Evolutionary conservation across 2,329 filamentous ascomycete species (phyloP).

Genomic region (Xylariaceae sp.): DNA sequence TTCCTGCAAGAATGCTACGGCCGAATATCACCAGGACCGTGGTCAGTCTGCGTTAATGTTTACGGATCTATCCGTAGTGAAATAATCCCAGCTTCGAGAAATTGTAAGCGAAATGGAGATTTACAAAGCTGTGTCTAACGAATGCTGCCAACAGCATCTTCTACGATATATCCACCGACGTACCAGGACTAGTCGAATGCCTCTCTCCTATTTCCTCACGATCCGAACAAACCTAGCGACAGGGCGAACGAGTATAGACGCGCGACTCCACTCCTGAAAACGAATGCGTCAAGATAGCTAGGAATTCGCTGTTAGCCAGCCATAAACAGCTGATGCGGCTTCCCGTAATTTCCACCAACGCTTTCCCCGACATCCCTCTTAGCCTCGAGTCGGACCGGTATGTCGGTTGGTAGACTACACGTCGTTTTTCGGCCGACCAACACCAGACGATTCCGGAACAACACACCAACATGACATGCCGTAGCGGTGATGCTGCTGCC

Average conservation of each 20-base stretch:
- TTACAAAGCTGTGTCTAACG: constrained; percentile 7
- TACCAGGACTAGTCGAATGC: constrained; percentile 8
- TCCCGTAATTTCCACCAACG: constrained; percentile 17
- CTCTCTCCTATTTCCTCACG: constrained; percentile 2
- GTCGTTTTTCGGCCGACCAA: constrained; percentile 10
- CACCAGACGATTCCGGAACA: constrained; percentile 2
- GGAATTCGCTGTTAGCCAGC: constrained; percentile 4
- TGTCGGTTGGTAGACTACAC: constrained; percentile 9
- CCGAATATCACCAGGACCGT: neutral
- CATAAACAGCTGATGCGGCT: constrained; percentile 13
- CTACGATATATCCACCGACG: constrained; percentile 16
- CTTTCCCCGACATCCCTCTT: constrained; percentile 17
- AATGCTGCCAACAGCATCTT: constrained; percentile 10
- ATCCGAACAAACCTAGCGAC: constrained; percentile 13
- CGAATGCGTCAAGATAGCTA: neutral
- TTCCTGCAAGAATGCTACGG: neutral
- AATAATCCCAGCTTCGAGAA: too few species aligned
- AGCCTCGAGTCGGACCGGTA: constrained; percentile 15
- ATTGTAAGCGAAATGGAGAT: constrained; percentile 8
- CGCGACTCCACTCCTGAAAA: neutral
- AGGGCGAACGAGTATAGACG: neutral
- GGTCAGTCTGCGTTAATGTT: neutral
- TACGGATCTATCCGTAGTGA: neutral
- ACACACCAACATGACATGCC: constrained; percentile 1
- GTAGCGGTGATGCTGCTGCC: neutral